Base-by-base conservation (phyloP, 495 filamentous ascomycete species). In the Neurospora discreta region DNA sequence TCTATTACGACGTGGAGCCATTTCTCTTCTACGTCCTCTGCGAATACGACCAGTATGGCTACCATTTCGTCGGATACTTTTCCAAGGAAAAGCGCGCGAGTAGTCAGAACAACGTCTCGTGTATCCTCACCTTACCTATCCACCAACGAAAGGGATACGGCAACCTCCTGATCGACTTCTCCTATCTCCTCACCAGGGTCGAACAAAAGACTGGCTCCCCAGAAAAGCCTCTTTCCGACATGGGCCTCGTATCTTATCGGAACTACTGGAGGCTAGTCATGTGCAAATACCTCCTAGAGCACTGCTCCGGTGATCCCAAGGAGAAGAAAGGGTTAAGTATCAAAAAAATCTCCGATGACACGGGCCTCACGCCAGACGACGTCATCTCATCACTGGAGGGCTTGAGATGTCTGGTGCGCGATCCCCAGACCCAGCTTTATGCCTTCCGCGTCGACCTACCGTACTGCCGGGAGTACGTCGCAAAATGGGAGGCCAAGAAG, bases 1-100 rank as follows among this genome's bases (percentile, higher is more conserved):
- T 99, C 13, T 99, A 99, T 78, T 99, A 99, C 81, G 95, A 99
- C 76, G 95, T 99, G 5, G 96, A 99, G 72, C 95, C 95, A 0
- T 99, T 99, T 78, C 83, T 99, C 20, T 99, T 99, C 84, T 99
- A 99, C 81, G 93, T 99, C 67, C 95, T 99, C 86, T 97, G 94
- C 69, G 95, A 98, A 79, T 94, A 90, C 75, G 94, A 99, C 75
- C 93, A 97, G 41, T 82, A 91, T 42, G 95, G 95, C 23, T 98
- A 93, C 77, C 95, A 98, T 80, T 98, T 99, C 77, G 96, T 99
- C 58, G 95, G 95, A 20, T 99, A 99, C 78, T 99, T 99, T 77
- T 98, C 96, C 71, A 99, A 99, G 83, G 95, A 99, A 79, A 99
- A 99, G 82, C 88, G 95, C n/a, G 92, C 91, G 5, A 95, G 92